Evolutionary conservation across 441 rosid genomes (phyloP).

Genomic region (Corymbia citriodora): DNA sequence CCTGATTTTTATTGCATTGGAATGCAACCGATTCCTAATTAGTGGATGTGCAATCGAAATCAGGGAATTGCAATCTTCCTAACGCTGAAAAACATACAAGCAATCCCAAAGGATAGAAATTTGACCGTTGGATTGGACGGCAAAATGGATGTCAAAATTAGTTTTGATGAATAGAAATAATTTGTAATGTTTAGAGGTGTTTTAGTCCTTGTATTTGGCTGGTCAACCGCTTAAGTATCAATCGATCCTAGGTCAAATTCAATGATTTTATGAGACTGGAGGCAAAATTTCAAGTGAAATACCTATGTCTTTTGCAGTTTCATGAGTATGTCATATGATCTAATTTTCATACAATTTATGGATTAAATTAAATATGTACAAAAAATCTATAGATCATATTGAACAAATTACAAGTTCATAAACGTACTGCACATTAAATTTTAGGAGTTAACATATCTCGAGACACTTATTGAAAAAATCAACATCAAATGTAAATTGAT

Average conservation of each 20-base stretch:
- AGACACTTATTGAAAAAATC: neutral
- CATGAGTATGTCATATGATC: neutral
- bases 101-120: no score
- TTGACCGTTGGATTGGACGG: neutral
- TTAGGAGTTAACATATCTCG: neutral
- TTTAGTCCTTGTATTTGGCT: neutral
- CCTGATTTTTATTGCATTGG: neutral
- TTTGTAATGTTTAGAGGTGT: neutral
- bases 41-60: neutral
- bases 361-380: no score
- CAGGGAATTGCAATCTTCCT: neutral
- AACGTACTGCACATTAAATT: neutral
- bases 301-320: neutral
- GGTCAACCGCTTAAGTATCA: neutral
- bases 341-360: neutral
- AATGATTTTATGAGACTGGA: neutral
- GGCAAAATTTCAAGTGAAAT: neutral
- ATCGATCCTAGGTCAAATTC: neutral
- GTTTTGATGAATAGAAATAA: neutral
- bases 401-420: no score
- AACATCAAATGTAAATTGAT: neutral
- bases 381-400: no score
- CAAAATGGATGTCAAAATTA: neutral
- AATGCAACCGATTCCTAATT: neutral
- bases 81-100: no score